Base-by-base conservation (phyloP, 768 basidiomycete species). In the Cystoderma amianthinum region DNA sequence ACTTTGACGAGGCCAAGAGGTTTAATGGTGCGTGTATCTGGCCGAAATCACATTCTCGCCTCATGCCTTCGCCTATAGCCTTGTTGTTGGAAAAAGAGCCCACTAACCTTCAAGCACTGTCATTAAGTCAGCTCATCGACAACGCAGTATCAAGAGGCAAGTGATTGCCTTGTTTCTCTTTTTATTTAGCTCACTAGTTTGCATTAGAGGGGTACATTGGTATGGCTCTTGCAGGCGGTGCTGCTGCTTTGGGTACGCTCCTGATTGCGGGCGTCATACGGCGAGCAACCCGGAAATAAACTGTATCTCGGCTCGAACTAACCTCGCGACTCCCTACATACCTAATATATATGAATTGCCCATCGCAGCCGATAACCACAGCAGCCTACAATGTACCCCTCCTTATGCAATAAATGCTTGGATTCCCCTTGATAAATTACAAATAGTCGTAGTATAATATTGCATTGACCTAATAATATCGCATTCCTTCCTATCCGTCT, bases 151-250 rank as follows among this genome's bases (percentile, higher is more conserved):
- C 87, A 38, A 79, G 78, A 68, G 92, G 92, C 89, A 49, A 71
- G 60, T 30, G 24, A 30, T 11, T 6, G 20, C 30, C 7, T 38
- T 24, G 7, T 34, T 17, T 19, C 36, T 13, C 34, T 20, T 43
- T 10, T 37, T 20, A 11, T 35, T 24, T 16, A 48, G 40, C 28
- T 42, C 36, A 3, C 20, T 49, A 21, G 42, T 44, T 15, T 28
- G 7, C 25, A 7, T 4, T 59, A 94, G 95, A 99, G 62, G 94
- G 94, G n/a, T 97, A 97, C 60, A 89, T 97, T 38, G 96, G 96
- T 36, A 92, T 99, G 85, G 96, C 93, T 11, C 71, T 99, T 32
- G 90, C 82, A 15, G 94, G 94, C 38, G 91, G 93, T 41, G 84
- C 77, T 32, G 92, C 88, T 11, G 93, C 95, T 11, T 54, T 95